Evolutionary conservation across 169 alveolate species (phyloP).

Genomic region (Plasmodium yoelii): DNA sequence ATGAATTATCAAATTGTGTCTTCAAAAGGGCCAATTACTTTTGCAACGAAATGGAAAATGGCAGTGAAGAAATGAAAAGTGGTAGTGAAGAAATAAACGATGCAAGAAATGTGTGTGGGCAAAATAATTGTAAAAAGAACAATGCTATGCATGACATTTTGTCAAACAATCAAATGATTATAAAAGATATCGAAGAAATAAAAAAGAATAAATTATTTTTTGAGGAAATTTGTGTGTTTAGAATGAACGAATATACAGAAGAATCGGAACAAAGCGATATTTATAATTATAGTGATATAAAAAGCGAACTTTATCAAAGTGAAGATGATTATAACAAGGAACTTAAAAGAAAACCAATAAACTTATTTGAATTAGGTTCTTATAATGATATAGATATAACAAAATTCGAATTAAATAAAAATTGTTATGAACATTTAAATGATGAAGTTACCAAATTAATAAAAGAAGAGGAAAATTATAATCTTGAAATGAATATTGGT

Average conservation of each 20-base stretch:
- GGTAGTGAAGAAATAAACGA: conserved; percentile 2
- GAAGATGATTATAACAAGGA: neutral
- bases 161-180: conserved; percentile 19
- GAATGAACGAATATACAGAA: conserved; percentile 22
- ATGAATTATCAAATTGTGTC: neutral
- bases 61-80: neutral
- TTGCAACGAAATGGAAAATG: too few species aligned
- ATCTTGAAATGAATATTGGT: conserved; percentile 56
- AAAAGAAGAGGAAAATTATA: conserved; percentile 21
- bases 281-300: neutral
- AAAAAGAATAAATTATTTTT: conserved; percentile 42
- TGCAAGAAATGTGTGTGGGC: conserved; percentile 9
- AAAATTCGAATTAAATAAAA: conserved; percentile 45
- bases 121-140: neutral
- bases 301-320: neutral
- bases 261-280: neutral
- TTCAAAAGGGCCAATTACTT: too few species aligned
- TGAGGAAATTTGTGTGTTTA: conserved; percentile 52
- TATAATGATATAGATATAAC: conserved; percentile 27
- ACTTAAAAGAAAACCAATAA: neutral
- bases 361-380: neutral
- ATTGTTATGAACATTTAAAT: conserved; percentile 31
- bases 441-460: conserved; percentile 42
- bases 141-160: neutral
- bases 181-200: conserved; percentile 46